Evolutionary conservation across 2,329 filamentous ascomycete genomes (phyloP), one percentile per base, ranked within the genome.

Genomic region (Plenodomus biglobosus): DNA sequence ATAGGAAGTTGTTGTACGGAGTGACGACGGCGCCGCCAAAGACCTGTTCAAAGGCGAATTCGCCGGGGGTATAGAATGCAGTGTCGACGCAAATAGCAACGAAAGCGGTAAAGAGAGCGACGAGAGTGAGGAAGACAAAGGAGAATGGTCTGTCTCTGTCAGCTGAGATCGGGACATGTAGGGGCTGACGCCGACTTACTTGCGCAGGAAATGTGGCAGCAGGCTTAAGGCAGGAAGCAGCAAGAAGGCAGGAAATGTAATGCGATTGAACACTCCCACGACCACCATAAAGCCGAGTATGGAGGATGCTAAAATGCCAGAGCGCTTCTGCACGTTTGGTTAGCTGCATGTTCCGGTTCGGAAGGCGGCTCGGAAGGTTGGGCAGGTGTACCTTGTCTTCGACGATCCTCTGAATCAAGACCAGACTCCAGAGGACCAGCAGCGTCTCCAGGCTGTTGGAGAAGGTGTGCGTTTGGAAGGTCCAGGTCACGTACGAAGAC

Each of bases 401-500:
- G 38, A 87, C 79, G 59, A 97, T 94, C 68, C 92, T 86, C 72
- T 89, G 85, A 53, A 96, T 92, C 70, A 99, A 76, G 40, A 97
- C 92, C 71, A 99, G 75, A 65, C 88, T 92, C 94, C 94, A 99
- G 44, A 90, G 83, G 42, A 99, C 91, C 42, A 92, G 81, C 61
- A 99, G 78, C 2, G 94, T 97, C 76, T 99, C 94, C 58, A 97
- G 82, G 53, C 92, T 95, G 75, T 99, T 99, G 55, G 92, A 97
- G 72, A 99, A 97, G 11, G 94, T 97, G 74, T 99, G 94, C 16
- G 90, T 94, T 75, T 99, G 94, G 75, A 92, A 96, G 38, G 92
- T 96, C 92, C 94, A 99, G 40, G 94, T 99, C 61, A 96, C 92
- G 74, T 97, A 99, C 20, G 91, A 96, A 21, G 92, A 97, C 38